Conservation (phyloP, 495 filamentous ascomycete genomes). For the Penicillium soppii region DNA sequence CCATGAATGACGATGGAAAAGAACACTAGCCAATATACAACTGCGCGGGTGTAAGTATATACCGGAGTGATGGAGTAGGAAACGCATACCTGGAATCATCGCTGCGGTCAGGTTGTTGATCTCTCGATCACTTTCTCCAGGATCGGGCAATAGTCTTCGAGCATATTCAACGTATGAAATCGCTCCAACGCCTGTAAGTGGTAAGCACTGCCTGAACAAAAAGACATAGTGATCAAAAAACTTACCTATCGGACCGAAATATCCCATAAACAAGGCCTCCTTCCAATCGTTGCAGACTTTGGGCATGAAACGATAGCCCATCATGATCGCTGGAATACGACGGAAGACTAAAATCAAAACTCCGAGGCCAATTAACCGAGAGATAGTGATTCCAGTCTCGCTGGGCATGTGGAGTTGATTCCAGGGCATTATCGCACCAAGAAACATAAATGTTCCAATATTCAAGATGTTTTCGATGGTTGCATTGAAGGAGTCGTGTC, state of each 20-base stretch:
- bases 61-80: no score
- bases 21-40: conserved; percentile 59
- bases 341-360: conserved; percentile 36
- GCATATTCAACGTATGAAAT: conserved; percentile 51
- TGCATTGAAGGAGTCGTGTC: conserved; percentile 41
- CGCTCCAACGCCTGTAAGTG: conserved; percentile 30
- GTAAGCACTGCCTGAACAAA: conserved; percentile 11
- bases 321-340: conserved; percentile 37
- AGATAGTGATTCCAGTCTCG: conserved; percentile 29
- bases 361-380: conserved; percentile 30
- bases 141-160: conserved; percentile 51
- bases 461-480: conserved; percentile 38
- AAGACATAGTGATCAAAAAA: no score
- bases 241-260: conserved; percentile 42
- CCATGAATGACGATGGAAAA: conserved; percentile 60
- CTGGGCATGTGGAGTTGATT: conserved; percentile 28
- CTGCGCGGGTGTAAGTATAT: conserved; percentile 11
- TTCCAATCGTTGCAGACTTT: conserved; percentile 36
- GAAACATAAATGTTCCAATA: conserved; percentile 43
- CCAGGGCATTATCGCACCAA: conserved; percentile 44
- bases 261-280: conserved; percentile 42
- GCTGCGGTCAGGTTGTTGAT: conserved; percentile 50
- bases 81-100: conserved; percentile 41
- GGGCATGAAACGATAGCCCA: conserved; percentile 39
- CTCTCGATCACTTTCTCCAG: conserved; percentile 48